Evolutionary conservation across 805 yeast species (phyloP).

Genomic region (Candida bentonensis): DNA sequence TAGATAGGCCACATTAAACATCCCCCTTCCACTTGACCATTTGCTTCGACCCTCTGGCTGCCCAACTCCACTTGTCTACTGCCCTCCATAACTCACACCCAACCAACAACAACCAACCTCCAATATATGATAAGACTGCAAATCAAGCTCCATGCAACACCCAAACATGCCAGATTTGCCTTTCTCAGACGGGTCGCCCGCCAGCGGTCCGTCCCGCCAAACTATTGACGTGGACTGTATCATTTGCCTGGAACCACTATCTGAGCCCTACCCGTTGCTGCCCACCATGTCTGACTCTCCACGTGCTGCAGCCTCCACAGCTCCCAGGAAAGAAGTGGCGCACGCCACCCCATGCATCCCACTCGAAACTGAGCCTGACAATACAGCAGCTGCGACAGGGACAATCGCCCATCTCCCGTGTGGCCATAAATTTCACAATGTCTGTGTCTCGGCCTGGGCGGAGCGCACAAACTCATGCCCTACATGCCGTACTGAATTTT

Average conservation of each 20-base stretch:
- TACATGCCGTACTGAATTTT: constrained; percentile 37
- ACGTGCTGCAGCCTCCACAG: not conserved
- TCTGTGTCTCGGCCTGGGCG: constrained; percentile 47
- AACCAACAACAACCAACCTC: too few species aligned
- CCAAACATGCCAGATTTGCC: too few species aligned
- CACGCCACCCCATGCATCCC: not conserved
- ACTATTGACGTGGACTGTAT: constrained; percentile 37
- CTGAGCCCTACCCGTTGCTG: constrained; percentile 4
- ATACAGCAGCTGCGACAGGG: constrained; percentile 2
- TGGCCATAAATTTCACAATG: constrained; percentile 40
- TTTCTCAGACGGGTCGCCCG: too few species aligned
- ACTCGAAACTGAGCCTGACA: too few species aligned
- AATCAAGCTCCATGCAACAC: too few species aligned
- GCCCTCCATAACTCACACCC: too few species aligned
- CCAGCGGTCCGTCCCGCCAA: too few species aligned
- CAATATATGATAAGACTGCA: too few species aligned
- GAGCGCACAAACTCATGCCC: constrained; percentile 35
- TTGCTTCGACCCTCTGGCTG: too few species aligned
- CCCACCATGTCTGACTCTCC: not conserved
- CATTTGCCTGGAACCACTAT: constrained; percentile 40
- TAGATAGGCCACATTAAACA: too few species aligned
- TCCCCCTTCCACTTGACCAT: too few species aligned
- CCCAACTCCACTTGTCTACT: too few species aligned
- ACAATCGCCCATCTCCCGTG: constrained; percentile 27
- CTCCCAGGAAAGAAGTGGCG: not conserved